Base-by-base conservation (phyloP, 371 early-diverging fungal genomes). In the Rhizopus delemar region DNA sequence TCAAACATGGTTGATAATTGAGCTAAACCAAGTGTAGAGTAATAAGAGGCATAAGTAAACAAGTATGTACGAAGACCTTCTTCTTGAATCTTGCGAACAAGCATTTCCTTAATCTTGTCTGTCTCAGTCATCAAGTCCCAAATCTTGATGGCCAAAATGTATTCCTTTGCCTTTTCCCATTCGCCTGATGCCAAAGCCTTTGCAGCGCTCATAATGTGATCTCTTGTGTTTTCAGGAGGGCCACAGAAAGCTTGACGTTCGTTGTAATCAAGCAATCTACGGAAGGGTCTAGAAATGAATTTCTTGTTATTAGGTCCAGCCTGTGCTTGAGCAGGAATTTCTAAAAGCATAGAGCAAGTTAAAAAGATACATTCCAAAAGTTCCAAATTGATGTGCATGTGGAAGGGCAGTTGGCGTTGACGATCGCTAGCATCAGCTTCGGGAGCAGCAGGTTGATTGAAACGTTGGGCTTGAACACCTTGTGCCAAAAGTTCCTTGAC, bases 331-430 rank as follows among this genome's bases (percentile, higher is more conserved):
- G 85, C 86, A 41, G 98, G 98, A 63, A 99, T 90, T 77, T 99
- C 99, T 54, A 97, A 77, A 41, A 99, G 83, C 97, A 99, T 95
- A 28, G 94, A 91, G 69, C 91, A 90, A 8, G 93, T 92, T 72
- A 97, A 80, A 78, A 94, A 97, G 34, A 93, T 93, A 72, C 93
- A 96, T 83, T 99, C 99, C 45, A 99, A 76, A 31, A 99, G 86
- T 74, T 99, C 99, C 63, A 97, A 77, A 83, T 97, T 96, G 80
- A 99, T 95, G 83, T 96, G 96, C 94, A 97, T 93, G 81, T 97
- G 97, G 93, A 97, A 96, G 28, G 98, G 99, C 65, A 98, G 82
- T 83, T 93, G 95, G 52, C 96, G 86, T 78, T 89, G 91, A 71
- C 93, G 92, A 71, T 96, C 96, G 33, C 91, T 78, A 67, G 89